These are phyloP conservation scores for Rhododendron ferrugineum DNA, from an alignment of 148 eudicot genomes.

Conservation along the genomic window DNA sequence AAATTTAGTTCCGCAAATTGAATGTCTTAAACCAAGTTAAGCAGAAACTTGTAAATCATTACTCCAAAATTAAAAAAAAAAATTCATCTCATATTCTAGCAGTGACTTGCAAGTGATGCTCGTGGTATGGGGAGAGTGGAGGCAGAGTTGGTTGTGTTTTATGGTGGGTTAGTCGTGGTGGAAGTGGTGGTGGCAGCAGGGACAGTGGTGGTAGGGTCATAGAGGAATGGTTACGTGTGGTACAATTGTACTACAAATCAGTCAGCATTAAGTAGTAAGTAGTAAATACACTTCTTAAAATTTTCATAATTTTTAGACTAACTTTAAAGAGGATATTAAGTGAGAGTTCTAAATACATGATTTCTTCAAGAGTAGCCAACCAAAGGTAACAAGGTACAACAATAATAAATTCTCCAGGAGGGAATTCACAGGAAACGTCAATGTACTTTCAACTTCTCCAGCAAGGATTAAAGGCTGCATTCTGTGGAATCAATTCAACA, in stretches of 20 bases:
- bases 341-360: not conserved
- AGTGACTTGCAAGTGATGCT: not conserved
- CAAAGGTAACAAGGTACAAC: not conserved
- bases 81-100: not conserved
- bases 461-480: not conserved
- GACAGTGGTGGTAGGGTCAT: not conserved
- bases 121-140: not conserved
- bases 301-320: not conserved
- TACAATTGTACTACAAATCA: not conserved
- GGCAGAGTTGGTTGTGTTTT: not conserved
- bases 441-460: not conserved
- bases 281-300: not conserved
- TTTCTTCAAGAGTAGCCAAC: not conserved
- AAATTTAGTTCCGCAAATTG: not conserved
- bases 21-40: not conserved
- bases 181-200: not conserved
- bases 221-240: not conserved
- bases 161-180: not conserved
- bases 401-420: not conserved
- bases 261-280: not conserved
- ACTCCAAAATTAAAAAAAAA: not conserved
- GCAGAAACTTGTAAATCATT: not conserved
- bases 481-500: not conserved
- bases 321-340: not conserved
- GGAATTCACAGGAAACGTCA: not conserved